These are phyloP conservation scores for Trichoderma hamatum DNA, from an alignment of 2,329 filamentous ascomycete species.

Conservation along the genomic window DNA sequence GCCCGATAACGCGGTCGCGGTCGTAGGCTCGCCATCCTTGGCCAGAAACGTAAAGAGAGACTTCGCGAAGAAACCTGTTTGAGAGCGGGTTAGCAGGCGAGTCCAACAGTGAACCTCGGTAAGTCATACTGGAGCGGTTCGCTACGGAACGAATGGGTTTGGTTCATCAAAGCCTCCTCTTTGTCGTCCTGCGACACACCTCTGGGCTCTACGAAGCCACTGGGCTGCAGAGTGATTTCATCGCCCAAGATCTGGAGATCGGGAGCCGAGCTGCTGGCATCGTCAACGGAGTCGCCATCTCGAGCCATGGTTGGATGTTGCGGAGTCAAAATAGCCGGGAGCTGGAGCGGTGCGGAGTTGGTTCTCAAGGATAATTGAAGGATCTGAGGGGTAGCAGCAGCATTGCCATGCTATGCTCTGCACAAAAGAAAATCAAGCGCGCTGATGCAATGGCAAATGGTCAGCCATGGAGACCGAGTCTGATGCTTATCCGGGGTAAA, in stretches of 20 bases:
- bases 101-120: constrained; percentile 1
- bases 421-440: background rate
- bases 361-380: background rate
- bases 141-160: constrained; percentile 83
- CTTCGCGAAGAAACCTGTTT: constrained; percentile 83
- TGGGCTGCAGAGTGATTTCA: constrained; percentile 73
- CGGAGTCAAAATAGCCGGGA: background rate
- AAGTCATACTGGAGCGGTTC: constrained; percentile 61
- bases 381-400: background rate
- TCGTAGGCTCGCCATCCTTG: constrained; percentile 96
- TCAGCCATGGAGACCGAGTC: constrained; percentile 10
- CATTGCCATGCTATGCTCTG: constrained; percentile 16
- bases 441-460: background rate
- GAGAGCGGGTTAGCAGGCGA: constrained; percentile 28
- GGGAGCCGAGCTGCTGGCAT: constrained; percentile 58
- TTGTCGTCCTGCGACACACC: constrained; percentile 53
- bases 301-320: constrained; percentile 36
- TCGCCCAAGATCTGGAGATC: constrained; percentile 77
- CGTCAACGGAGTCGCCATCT: constrained; percentile 37
- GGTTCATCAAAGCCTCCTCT: constrained; percentile 73
- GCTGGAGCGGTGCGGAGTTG: background rate
- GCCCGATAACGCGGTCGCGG: constrained; percentile 79
- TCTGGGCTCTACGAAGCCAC: constrained; percentile 63
- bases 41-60: constrained; percentile 89
- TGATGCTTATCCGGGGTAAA: constrained; percentile 24